Base-by-base conservation (phyloP, 768 basidiomycete genomes). In the Pisolithus tinctorius region DNA sequence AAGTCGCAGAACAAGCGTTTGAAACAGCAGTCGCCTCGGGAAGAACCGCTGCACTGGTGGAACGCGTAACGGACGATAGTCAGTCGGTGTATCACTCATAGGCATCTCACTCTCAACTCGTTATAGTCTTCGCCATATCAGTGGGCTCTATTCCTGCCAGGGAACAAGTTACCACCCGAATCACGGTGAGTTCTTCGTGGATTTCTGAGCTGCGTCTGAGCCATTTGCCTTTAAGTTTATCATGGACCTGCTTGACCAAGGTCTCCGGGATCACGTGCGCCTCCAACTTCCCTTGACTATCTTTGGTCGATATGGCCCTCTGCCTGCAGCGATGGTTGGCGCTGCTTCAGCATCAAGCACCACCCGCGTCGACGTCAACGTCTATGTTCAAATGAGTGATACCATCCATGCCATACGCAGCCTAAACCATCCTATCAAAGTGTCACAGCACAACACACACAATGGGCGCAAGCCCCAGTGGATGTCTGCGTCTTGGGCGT, bases 101-200 rank as follows among this genome's bases (percentile, higher is more conserved):
- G 20, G 39, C 6, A 34, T 29, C 27, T 29, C 27, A 29, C 27
- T 29, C 27, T 29, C 27, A 29, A 29, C 27, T 3, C 27, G 27
- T 7, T 42, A 0, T 41, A 83, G 81, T 80, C 48, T 82, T 82
- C 58, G 78, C 74, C 0, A 78, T 83, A 36, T 82, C 81, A 3
- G 57, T 83, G 4, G 20, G 81, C 8, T 74, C 76, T 0, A 72
- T 83, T 47, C 76, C 77, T 29, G 65, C 75, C 0, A 54, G 56
- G 2, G 56, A 71, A 39, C 73, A 61, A 1, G 72, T 82, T 3
- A 66, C 63, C 23, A 70, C 72, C 0, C 65, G 62, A 36, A 25
- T 81, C 31, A 74, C 73, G 41, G 80, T 81, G 56, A 49, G 74
- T 58, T 45, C 39, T n/a, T 8, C 3, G 13, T 37, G 29, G 26